phyloP scores from a whole-genome alignment of 176 grass and related monocot species.

The Aegilops umbellulata region DNA sequence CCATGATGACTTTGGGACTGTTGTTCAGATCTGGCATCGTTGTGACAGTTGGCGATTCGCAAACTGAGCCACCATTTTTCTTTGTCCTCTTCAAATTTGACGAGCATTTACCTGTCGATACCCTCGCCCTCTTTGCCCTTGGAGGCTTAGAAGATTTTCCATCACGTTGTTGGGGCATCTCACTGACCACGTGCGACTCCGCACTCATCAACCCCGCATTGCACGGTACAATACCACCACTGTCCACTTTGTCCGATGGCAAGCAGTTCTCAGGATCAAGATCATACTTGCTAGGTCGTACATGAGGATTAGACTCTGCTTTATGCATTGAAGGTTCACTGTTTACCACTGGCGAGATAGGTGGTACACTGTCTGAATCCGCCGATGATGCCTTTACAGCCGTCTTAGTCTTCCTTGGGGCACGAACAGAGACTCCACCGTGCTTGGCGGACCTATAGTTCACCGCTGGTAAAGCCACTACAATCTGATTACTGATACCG shows the following conservation, averaged over 20 bases:
- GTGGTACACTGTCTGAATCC: slow-evolving; percentile 23
- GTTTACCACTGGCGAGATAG: slow-evolving; percentile 8
- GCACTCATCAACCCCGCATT: neutral
- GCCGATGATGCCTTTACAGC: slow-evolving; percentile 26
- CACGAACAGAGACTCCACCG: slow-evolving; percentile 4
- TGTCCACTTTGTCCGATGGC: neutral
- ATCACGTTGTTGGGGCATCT: slow-evolving; percentile 13
- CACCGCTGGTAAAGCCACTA: slow-evolving; percentile 34
- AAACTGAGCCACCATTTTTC: slow-evolving; percentile 13
- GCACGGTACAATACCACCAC: slow-evolving; percentile 9
- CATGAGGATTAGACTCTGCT: slow-evolving; percentile 1
- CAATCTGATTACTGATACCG: neutral
- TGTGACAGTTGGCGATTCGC: neutral
- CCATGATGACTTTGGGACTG: slow-evolving; percentile 17
- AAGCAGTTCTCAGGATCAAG: slow-evolving; percentile 17
- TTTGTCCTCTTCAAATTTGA: slow-evolving; percentile 17
- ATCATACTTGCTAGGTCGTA: slow-evolving; percentile 28
- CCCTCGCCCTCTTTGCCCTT: slow-evolving; percentile 30
- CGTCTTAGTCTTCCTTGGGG: slow-evolving; percentile 10
- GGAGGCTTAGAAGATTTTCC: slow-evolving; percentile 20
- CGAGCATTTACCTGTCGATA: slow-evolving; percentile 7
- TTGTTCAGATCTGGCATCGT: slow-evolving; percentile 5
- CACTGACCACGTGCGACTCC: neutral
- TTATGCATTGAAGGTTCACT: slow-evolving; percentile 10
- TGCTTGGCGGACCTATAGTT: slow-evolving; percentile 2